Percentiles rank a stretch among this genome's conserved stretches.
Evolutionary conservation across 2,329 filamentous ascomycete genomes (phyloP).

Genomic region (Exserohilum rostratum): DNA sequence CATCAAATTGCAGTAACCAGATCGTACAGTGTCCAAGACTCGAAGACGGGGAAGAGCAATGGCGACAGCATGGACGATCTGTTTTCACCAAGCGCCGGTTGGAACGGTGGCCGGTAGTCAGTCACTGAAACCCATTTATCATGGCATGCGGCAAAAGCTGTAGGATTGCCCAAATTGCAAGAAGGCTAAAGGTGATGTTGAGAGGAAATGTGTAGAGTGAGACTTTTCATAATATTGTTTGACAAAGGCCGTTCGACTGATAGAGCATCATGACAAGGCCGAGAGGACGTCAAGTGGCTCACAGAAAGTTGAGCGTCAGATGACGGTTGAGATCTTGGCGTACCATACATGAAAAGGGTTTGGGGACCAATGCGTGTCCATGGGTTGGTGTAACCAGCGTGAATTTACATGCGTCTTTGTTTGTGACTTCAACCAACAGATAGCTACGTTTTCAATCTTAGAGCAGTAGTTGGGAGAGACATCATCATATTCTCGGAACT

Average conservation of each 20-base stretch:
- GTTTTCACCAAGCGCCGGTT: slow-evolving; percentile 8
- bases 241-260: neutral
- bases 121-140: neutral
- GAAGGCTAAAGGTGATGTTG: neutral
- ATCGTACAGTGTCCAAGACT: slow-evolving; percentile 13
- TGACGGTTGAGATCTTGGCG: neutral
- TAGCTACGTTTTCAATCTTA: neutral
- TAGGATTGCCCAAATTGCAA: neutral
- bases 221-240: neutral
- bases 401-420: neutral
- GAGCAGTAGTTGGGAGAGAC: neutral
- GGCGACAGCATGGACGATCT: slow-evolving; percentile 21
- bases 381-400: neutral
- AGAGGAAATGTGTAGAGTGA: neutral
- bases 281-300: neutral
- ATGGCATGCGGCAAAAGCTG: no score
- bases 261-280: neutral
- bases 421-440: neutral
- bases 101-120: slow-evolving; percentile 10
- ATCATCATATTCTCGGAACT: neutral
- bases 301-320: neutral
- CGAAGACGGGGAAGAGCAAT: slow-evolving; percentile 3
- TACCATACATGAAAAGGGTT: neutral
- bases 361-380: neutral
- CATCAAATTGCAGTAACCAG: slow-evolving; percentile 16